Evolutionary conservation across 2,329 filamentous ascomycete genomes (phyloP), one percentile per base, ranked within the genome.

Genomic region (Fusarium tricinctum): DNA sequence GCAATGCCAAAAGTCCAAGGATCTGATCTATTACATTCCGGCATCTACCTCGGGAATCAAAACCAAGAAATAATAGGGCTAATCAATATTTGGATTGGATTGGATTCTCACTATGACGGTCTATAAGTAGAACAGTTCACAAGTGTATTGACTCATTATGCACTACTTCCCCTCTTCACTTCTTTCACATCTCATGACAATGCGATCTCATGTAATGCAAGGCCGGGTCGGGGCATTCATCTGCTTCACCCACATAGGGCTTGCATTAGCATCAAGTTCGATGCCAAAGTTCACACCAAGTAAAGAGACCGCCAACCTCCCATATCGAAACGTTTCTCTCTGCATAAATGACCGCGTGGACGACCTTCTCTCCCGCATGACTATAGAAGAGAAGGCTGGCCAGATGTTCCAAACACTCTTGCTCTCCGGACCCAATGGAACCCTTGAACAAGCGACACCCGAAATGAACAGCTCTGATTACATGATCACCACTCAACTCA

Each of bases 371-470:
- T 66, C 72, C 12, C 78, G 81, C 7, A 84, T 84, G 82, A 83
- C 78, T 0, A 43, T 84, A 2, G 78, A 81, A 33, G 82, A 84
- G 67, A 84, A 84, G 55, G 82, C 79, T 3, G 82, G 81, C 6
- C 82, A 83, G 63, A 74, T 84, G 44, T 84, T 83, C 71, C 81
- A 46, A 10, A 46, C 43, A 0, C 43, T 46, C 0, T 19, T 46
- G 6, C 19, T 46, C 8, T 19, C 23, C 2, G 43, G 43, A 3
- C 43, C 43, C 4, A 46, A 83, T 8, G 47, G 33, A 8, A 50
- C 32, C 0, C 22, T 50, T 8, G 22, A 38, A 2, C 32, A 38
- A 15, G 33, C 22, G 7, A 32, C 63, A 52, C 28, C 59, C 50
- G 39, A 44, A 35, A 28, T 48, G 23, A 46, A 46, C 8, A 46